Evolutionary conservation across 148 eudicot genomes (phyloP), one percentile per base, ranked within the genome.

Genomic region (Silene latifolia): DNA sequence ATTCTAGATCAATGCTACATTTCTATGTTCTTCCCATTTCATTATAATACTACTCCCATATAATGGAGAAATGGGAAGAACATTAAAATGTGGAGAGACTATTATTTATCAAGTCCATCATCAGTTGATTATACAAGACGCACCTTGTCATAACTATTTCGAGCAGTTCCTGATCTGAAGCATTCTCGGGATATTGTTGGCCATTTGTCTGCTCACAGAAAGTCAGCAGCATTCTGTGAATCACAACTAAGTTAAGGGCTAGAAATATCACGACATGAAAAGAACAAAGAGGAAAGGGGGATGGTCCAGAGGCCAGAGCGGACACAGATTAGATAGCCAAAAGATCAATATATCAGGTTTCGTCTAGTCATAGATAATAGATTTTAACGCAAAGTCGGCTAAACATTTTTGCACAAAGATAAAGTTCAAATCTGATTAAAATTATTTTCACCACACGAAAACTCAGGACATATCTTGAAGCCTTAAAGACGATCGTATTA

Each of bases 91-190:
- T n/a, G n/a, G n/a, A n/a, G n/a, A n/a, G n/a, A n/a, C n/a, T n/a
- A 27, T 59, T 27, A 60, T 32, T 15, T 17, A 64, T 44, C 14
- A 56, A 63, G 24, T 8, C 66, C 25, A 65, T 57, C 23, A 80
- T 72, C 29, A 76, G 67, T 12, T 14, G 65, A 65, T 12, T 61
- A 29, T 17, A 66, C 8, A 74, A 32, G 60, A n/a, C 76, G 27
- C 73, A 94, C 99, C 94, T 90, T 57, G 51, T 72, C 99, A 96
- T 96, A 21, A 96, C 98, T 76, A 92, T 80, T 79, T 92, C 98
- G 80, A 96, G 93, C 86, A 96, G 82, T 84, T 92, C 89, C 83
- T 89, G 97, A 76, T 96, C 99, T 71, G 99, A 80, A 71, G 90
- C 88, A 87, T 88, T 77, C 70, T 76, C 81, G 24, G 87, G 91